These are phyloP conservation scores for Prunus padus DNA, from an alignment of 306 rosid species.

Conservation along the genomic window DNA sequence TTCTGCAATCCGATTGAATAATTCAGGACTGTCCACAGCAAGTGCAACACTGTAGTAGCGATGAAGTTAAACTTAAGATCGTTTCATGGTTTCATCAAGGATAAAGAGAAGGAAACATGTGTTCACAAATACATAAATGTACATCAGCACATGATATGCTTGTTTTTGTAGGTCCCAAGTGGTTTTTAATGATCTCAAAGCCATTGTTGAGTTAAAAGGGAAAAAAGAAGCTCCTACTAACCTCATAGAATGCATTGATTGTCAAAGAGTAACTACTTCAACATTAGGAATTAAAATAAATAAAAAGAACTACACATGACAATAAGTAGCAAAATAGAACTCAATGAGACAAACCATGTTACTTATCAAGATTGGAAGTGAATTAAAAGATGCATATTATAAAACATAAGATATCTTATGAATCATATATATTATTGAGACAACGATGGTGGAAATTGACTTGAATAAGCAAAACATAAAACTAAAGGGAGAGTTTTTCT, in stretches of 20 bases:
- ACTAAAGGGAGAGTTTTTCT: not conserved
- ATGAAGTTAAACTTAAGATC: slow-evolving; percentile 15
- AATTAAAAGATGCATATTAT: slow-evolving; percentile 3
- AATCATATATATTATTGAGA: not conserved
- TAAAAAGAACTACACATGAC: not conserved
- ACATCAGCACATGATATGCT: not conserved
- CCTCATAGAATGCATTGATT: not conserved
- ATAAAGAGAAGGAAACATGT: slow-evolving; percentile 10
- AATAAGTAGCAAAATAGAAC: slow-evolving; percentile 2
- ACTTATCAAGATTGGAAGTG: slow-evolving; percentile 9
- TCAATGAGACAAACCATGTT: slow-evolving; percentile 17
- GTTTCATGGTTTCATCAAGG: slow-evolving; percentile 19
- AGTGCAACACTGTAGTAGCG: slow-evolving; percentile 69
- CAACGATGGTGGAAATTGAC: not conserved
- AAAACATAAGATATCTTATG: not conserved
- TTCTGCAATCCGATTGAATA: slow-evolving; percentile 68
- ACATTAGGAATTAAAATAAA: not conserved
- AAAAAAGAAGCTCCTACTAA: not conserved
- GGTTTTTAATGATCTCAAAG: not conserved
- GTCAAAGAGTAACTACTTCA: not conserved
- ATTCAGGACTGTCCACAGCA: slow-evolving; percentile 74
- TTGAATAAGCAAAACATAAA: slow-evolving; percentile 6
- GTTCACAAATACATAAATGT: not conserved
- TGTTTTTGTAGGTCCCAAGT: not conserved
- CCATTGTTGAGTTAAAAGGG: not conserved